Conservation (phyloP, 768 basidiomycete genomes). For the Sporobolomyces pararoseus region DNA sequence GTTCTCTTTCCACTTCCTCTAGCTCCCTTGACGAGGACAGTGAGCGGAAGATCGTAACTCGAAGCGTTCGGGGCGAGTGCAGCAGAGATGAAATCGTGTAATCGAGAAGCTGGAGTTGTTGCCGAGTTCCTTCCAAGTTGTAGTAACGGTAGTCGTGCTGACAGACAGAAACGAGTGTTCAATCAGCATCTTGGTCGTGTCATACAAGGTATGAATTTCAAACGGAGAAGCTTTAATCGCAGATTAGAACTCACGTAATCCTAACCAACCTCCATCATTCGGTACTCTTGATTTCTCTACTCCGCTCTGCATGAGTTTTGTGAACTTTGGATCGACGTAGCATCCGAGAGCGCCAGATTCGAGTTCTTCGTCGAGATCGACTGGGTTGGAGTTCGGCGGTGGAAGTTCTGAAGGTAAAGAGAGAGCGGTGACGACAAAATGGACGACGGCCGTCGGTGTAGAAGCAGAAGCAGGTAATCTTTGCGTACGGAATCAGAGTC, state of each 20-base stretch:
- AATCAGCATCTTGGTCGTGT: not conserved
- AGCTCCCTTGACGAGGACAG: constrained; percentile 71
- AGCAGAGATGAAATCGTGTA: constrained; percentile 62
- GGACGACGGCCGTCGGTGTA: constrained; percentile 57
- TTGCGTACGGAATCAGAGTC: not conserved
- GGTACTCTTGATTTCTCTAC: constrained; percentile 65
- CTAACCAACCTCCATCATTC: constrained; percentile 55
- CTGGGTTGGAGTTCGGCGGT: constrained; percentile 14
- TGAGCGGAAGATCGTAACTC: constrained; percentile 63
- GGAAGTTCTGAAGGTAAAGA: not conserved
- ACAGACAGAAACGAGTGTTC: no score
- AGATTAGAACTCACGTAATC: constrained; percentile 46
- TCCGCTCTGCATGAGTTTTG: constrained; percentile 75
- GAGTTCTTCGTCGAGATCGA: constrained; percentile 48
- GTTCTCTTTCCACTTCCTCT: constrained; percentile 79
- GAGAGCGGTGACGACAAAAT: constrained; percentile 73
- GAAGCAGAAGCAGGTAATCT: constrained; percentile 39
- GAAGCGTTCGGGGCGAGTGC: constrained; percentile 59
- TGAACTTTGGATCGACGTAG: constrained; percentile 69
- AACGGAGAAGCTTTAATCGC: no score
- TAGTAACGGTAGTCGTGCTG: constrained; percentile 23
- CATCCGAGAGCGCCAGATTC: constrained; percentile 74
- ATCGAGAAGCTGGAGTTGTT: constrained; percentile 30
- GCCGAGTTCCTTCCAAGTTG: not conserved
- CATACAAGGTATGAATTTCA: no score